Evolutionary conservation across 257 asterid genomes (phyloP).

Genomic region (Nicotiana attenuata): DNA sequence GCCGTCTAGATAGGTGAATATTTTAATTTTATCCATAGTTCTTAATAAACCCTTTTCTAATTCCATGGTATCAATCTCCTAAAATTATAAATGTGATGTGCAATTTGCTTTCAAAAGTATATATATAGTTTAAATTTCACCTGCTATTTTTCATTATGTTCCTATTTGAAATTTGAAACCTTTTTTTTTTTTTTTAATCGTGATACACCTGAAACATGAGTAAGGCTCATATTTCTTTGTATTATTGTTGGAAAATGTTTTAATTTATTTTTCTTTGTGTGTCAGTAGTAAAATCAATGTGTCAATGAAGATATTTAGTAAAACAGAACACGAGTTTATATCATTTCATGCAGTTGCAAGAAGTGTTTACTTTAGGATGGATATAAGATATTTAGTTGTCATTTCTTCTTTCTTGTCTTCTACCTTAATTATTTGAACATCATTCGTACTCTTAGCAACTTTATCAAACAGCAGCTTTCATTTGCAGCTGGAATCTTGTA

Average conservation of each 20-base stretch:
- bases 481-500: conserved; percentile 80
- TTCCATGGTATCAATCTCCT: neutral
- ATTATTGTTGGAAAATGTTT: neutral
- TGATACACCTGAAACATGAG: neutral
- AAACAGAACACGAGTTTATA: neutral
- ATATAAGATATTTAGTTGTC: neutral
- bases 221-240: neutral
- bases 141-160: neutral
- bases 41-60: conserved; percentile 7
- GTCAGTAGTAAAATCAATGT: neutral
- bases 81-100: neutral
- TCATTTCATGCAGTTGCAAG: neutral
- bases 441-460: conserved; percentile 13
- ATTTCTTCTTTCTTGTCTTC: neutral
- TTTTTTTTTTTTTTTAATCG: neutral
- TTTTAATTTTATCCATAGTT: conserved; percentile 11
- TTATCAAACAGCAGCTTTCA: conserved; percentile 22
- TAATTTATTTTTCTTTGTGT: neutral
- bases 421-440: conserved; percentile 3
- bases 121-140: neutral
- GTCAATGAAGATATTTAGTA: neutral
- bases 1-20: conserved; percentile 68
- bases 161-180: neutral
- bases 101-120: neutral
- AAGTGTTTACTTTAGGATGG: neutral